phyloP scores from a whole-genome alignment of 2,329 filamentous ascomycete species.

The Colletotrichum phormii region DNA sequence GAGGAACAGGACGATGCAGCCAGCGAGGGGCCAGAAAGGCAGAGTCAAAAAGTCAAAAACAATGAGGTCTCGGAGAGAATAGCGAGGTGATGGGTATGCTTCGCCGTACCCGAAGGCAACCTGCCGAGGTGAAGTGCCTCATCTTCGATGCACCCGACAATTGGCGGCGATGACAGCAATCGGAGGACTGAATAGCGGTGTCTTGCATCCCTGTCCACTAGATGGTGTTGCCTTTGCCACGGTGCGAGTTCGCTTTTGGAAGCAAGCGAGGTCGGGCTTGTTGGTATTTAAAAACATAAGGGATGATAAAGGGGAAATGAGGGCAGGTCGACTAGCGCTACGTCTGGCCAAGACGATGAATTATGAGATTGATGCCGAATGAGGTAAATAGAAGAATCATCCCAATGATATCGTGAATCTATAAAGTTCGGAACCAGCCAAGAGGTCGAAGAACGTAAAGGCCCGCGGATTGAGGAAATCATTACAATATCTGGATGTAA shows the following conservation, averaged over 20 bases:
- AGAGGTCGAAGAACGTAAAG: neutral
- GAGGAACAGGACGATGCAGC: neutral
- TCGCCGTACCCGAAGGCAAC: neutral
- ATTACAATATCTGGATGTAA: neutral
- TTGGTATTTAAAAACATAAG: too few species aligned
- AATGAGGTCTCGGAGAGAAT: constrained; percentile 9
- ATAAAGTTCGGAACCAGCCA: neutral
- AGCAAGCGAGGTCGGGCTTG: too few species aligned
- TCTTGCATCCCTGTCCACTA: neutral
- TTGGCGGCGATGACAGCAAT: neutral
- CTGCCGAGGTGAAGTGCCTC: too few species aligned
- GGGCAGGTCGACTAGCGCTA: neutral
- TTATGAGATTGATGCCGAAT: neutral
- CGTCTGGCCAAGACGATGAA: neutral
- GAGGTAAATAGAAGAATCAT: neutral
- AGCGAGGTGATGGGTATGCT: neutral
- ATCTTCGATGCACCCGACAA: neutral
- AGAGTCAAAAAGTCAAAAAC: constrained; percentile 19
- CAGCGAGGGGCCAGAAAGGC: neutral
- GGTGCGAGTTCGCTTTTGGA: neutral
- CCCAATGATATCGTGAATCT: neutral
- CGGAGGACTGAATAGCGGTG: neutral
- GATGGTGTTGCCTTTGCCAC: neutral
- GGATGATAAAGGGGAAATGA: too few species aligned
- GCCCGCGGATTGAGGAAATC: neutral